phyloP scores from a whole-genome alignment of 768 basidiomycete species.

The Mycena albidolilacea region DNA sequence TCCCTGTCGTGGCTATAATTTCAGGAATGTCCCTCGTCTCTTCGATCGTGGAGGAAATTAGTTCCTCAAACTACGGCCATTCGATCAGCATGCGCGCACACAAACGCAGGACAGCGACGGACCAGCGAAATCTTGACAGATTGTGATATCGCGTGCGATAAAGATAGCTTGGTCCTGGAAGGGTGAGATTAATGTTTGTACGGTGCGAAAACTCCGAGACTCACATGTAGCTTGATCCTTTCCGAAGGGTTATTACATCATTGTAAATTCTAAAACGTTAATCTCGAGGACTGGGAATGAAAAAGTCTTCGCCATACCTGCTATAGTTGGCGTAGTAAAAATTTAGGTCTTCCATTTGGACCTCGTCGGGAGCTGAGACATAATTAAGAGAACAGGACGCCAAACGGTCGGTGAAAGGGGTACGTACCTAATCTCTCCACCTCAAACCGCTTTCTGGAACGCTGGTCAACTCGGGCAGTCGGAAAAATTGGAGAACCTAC shows the following conservation, averaged over 20 bases:
- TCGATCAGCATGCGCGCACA: not conserved
- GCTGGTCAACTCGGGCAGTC: conserved; percentile 34
- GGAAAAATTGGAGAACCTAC: conserved; percentile 62
- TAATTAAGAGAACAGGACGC: conserved; percentile 24
- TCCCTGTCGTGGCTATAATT: conserved; percentile 93
- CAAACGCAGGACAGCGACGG: conserved; percentile 30
- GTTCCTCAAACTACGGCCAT: conserved; percentile 82
- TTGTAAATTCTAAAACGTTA: conserved; percentile 84
- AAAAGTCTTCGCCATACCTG: conserved; percentile 64
- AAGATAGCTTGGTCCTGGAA: conserved; percentile 91
- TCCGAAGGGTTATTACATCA: conserved; percentile 95
- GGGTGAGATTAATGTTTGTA: conserved; percentile 5
- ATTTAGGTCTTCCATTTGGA: conserved; percentile 98
- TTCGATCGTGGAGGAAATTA: conserved; percentile 94
- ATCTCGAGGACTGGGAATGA: conserved; percentile 15
- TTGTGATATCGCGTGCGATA: conserved; percentile 96
- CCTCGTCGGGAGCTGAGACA: conserved; percentile 79
- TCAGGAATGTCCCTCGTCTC: conserved; percentile 98
- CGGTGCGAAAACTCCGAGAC: conserved; percentile 44
- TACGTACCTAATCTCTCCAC: conserved; percentile 84
- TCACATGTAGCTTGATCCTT: conserved; percentile 96
- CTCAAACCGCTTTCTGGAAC: conserved; percentile 90
- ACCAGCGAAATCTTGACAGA: conserved; percentile 97
- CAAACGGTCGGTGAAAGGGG: conserved; percentile 12
- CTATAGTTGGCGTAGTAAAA: conserved; percentile 98